These are phyloP conservation scores for Prosopis cineraria DNA, from an alignment of 306 rosid species.

Conservation along the genomic window DNA sequence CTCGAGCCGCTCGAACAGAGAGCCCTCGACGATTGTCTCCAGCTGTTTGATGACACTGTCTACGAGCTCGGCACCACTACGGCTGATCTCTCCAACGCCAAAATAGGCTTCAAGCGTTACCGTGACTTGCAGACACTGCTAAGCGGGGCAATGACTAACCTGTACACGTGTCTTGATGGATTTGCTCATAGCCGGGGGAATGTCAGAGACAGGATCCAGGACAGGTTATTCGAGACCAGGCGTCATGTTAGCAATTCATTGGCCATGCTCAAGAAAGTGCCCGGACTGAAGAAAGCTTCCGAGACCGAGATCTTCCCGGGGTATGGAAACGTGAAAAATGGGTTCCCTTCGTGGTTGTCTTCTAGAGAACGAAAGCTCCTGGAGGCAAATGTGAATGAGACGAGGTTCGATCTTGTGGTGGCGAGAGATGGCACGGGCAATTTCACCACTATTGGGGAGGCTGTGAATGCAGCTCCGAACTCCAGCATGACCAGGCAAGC, in stretches of 20 bases:
- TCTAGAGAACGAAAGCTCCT: conserved; percentile 57
- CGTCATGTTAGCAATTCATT: conserved; percentile 69
- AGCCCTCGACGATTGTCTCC: conserved; percentile 79
- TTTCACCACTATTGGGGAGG: conserved; percentile 65
- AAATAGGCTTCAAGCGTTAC: conserved; percentile 30
- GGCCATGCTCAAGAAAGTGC: conserved; percentile 74
- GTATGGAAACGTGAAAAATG: conserved; percentile 51
- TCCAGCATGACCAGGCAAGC: conserved; percentile 71
- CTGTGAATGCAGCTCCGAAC: conserved; percentile 81
- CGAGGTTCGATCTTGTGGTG: conserved; percentile 62
- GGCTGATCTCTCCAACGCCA: conserved; percentile 42
- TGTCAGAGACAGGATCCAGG: conserved; percentile 43
- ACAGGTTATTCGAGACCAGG: conserved; percentile 39
- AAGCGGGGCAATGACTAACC: conserved; percentile 87
- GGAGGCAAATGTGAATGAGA: conserved; percentile 47
- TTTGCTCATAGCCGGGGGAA: conserved; percentile 42
- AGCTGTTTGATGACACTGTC: conserved; percentile 57
- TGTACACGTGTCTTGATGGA: conserved; percentile 88
- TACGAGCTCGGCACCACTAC: conserved; percentile 50
- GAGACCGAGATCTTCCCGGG: conserved; percentile 47
- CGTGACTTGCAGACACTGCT: conserved; percentile 55
- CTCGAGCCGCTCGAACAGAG: conserved; percentile 36
- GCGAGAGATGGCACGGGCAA: conserved; percentile 86
- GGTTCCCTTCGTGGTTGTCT: conserved; percentile 70
- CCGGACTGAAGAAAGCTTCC: conserved; percentile 17